A percentile compares a stretch with the other conserved stretches of the same genome.
phyloP scores from a whole-genome alignment of 257 asterid species.

The Capsicum chinense region DNA sequence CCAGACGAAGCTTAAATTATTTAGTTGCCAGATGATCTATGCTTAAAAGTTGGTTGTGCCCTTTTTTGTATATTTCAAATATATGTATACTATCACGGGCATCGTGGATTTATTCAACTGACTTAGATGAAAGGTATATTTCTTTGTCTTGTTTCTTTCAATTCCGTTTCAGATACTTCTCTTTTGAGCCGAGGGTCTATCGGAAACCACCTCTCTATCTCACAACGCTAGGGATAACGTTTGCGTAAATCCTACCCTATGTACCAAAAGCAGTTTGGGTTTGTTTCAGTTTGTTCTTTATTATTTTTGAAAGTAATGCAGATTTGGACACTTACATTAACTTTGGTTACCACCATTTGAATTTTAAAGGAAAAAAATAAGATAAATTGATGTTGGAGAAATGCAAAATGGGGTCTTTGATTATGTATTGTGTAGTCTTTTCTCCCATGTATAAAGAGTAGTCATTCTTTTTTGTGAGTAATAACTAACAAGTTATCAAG shows the following conservation, averaged over 20 bases:
- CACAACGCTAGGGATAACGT: neutral
- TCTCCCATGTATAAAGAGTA: neutral
- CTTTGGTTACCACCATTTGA: neutral
- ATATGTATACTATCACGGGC: neutral
- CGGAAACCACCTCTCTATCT: neutral
- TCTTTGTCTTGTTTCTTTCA: too few relatives aligned
- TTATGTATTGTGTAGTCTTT: neutral
- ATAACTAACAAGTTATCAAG: too few relatives aligned
- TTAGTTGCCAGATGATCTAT: neutral
- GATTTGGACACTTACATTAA: neutral
- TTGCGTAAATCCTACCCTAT: neutral
- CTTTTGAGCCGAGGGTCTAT: neutral
- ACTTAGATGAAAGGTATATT: neutral
- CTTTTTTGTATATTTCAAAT: neutral
- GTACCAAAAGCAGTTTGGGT: neutral
- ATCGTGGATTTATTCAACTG: neutral
- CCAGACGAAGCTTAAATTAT: too few relatives aligned
- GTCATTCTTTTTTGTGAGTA: neutral
- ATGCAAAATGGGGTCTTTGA: neutral
- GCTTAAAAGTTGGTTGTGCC: neutral
- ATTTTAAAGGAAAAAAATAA: neutral
- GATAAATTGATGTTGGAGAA: neutral
- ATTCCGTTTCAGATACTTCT: too few relatives aligned
- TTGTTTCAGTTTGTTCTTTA: neutral
- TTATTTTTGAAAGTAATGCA: neutral